phyloP scores from a whole-genome alignment of 2,329 filamentous ascomycete genomes.

The Fusarium algeriense region DNA sequence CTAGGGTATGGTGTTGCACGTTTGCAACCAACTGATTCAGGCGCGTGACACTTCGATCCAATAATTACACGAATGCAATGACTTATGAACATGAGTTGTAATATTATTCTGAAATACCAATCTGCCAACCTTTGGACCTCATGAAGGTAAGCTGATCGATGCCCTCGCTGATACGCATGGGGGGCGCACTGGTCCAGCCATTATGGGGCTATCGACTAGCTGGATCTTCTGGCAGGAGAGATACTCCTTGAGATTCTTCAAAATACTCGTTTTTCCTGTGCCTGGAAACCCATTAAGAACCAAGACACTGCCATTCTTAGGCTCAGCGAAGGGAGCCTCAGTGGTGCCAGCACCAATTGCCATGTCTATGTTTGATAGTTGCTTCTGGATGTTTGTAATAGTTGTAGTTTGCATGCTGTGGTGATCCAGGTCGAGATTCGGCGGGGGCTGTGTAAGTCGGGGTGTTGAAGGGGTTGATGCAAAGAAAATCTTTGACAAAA shows the following conservation, averaged over 20 bases:
- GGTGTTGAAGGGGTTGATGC: background rate
- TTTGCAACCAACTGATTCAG: background rate
- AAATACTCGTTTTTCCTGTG: constrained; percentile 5
- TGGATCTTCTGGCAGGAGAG: background rate
- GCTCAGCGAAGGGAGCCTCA: background rate
- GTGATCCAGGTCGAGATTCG: background rate
- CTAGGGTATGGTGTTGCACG: constrained; percentile 14
- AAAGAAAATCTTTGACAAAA: background rate
- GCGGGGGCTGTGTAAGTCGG: background rate
- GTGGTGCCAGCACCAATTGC: background rate
- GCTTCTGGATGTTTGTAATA: background rate
- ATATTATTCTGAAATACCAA: background rate
- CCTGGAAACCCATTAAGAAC: constrained; percentile 23
- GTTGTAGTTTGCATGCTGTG: background rate
- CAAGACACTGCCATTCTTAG: constrained; percentile 16
- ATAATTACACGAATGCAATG: background rate
- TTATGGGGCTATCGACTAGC: constrained; percentile 22
- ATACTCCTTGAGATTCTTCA: background rate
- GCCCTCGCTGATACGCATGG: background rate
- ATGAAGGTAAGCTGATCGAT: constrained; percentile 21
- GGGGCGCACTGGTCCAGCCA: constrained; percentile 1
- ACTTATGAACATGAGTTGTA: background rate
- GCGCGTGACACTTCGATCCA: background rate
- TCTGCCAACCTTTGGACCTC: constrained; percentile 18
- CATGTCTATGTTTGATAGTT: background rate